Conservation (phyloP, 148 eudicot species). For the Rhododendron griersonianum region DNA sequence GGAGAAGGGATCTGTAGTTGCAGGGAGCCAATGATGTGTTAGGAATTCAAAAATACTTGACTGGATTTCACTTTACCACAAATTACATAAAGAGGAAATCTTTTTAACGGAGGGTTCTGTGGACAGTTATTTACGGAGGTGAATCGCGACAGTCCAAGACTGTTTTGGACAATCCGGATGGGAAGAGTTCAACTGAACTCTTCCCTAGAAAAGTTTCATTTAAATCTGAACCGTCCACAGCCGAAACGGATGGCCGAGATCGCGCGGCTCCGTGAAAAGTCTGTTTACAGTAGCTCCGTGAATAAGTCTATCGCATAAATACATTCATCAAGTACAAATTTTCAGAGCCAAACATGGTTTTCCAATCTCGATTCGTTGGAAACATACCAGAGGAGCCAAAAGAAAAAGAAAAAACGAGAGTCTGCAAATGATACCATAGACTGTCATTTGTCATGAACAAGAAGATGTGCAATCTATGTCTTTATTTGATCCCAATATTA, state of each 20-base stretch:
- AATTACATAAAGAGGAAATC: neutral
- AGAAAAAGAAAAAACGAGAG: too few relatives aligned
- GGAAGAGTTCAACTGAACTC: too few relatives aligned
- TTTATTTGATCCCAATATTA: neutral
- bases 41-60: neutral
- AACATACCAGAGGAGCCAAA: neutral
- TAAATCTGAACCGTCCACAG: too few relatives aligned
- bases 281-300: too few relatives aligned
- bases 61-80: neutral
- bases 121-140: too few relatives aligned
- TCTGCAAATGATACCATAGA: neutral
- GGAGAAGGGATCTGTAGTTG: neutral
- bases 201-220: too few relatives aligned
- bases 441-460: neutral
- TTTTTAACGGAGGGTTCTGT: too few relatives aligned
- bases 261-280: too few relatives aligned
- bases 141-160: too few relatives aligned
- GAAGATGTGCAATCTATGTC: neutral
- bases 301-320: neutral
- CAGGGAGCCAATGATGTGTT: neutral
- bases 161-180: too few relatives aligned
- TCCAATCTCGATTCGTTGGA: neutral
- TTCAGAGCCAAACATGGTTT: neutral
- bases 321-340: neutral
- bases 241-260: too few relatives aligned